Base-by-base conservation (phyloP, 371 early-diverging fungal species). In the Lichtheimia ramosa region DNA sequence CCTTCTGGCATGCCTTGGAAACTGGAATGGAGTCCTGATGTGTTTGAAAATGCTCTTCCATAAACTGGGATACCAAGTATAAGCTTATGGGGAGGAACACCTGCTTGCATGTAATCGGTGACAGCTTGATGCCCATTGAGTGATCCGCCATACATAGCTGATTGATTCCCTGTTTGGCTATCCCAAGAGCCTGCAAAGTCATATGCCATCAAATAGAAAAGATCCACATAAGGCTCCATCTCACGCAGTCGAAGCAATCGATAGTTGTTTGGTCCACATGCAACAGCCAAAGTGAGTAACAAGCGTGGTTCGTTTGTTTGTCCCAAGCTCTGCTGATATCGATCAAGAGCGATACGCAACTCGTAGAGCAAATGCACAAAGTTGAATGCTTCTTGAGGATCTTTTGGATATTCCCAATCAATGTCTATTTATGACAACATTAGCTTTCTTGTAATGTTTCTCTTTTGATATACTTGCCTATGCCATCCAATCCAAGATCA, bases 361-460 rank as follows among this genome's bases (percentile, higher is more conserved):
- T 89, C 85, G 39, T 76, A 74, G 42, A 96, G 67, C 41, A 97
- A 74, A n/a, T 69, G 69, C n/a, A 90, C 87, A 71, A 90, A 96
- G 68, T 92, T 87, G 24, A 65, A 65, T 1, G 87, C 91, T 61
- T 97, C 96, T 13, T 84, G 72, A 0, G 79, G 70, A 24, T 83
- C 77, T 51, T 78, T 75, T 5, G 95, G 95, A 51, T 92, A 92
- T 66, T 96, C 96, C 96, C 94, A 94, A 69, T 94, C 92, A 55
- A 92, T 85, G 58, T 85, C 85, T 53, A 80, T 27, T 16, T n/a
- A n/a, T 3, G 7, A 23, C 16, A 27, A 3, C 8, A 48, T 41
- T 66, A 66, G 49, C 75, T 69, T 48, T 21, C 54, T 43, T 43
- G 0, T 25, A 8, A 5, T 48, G 14, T 1, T 7, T 25, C n/a